Evolutionary conservation across 345 rosid genomes (phyloP).

Genomic region (Gossypium stocksii): DNA sequence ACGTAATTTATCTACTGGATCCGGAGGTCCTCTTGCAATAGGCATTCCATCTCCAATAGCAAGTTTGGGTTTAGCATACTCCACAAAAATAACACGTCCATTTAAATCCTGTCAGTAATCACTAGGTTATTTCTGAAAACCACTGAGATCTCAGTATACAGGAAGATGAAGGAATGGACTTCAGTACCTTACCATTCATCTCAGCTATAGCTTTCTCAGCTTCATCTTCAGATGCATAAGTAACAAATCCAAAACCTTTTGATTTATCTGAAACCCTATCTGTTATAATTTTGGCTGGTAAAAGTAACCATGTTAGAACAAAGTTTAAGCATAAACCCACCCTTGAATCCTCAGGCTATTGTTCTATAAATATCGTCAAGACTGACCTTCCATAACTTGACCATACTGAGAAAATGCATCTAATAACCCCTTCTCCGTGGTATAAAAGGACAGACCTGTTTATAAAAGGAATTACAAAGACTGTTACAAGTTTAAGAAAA

Average conservation of each 20-base stretch:
- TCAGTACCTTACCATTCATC: slow-evolving; percentile 65
- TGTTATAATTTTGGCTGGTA: slow-evolving; percentile 53
- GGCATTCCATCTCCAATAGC: slow-evolving; percentile 39
- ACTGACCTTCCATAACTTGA: slow-evolving; percentile 83
- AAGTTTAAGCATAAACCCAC: not conserved
- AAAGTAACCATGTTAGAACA: not conserved
- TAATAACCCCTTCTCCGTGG: slow-evolving; percentile 54
- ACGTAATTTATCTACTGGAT: not conserved
- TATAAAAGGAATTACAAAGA: not conserved
- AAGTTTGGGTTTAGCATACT: slow-evolving; percentile 56
- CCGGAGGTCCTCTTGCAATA: slow-evolving; percentile 85
- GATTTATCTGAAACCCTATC: slow-evolving; percentile 65
- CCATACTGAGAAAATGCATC: slow-evolving; percentile 77
- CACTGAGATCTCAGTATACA: not conserved
- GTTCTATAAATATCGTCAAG: not conserved
- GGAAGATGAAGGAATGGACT: not conserved
- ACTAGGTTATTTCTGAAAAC: slow-evolving; percentile 10
- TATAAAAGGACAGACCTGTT: slow-evolving; percentile 54
- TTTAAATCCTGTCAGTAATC: slow-evolving; percentile 41
- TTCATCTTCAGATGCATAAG: slow-evolving; percentile 76
- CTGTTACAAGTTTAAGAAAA: not conserved
- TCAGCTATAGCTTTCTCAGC: slow-evolving; percentile 54
- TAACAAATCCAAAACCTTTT: slow-evolving; percentile 85
- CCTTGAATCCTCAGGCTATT: not conserved
- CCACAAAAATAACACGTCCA: slow-evolving; percentile 68